Percentiles rank a stretch among this genome's conserved stretches.
Evolutionary conservation across 352 stramenopile genomes (phyloP).

Genomic region (Phytophthora uliginosa): DNA sequence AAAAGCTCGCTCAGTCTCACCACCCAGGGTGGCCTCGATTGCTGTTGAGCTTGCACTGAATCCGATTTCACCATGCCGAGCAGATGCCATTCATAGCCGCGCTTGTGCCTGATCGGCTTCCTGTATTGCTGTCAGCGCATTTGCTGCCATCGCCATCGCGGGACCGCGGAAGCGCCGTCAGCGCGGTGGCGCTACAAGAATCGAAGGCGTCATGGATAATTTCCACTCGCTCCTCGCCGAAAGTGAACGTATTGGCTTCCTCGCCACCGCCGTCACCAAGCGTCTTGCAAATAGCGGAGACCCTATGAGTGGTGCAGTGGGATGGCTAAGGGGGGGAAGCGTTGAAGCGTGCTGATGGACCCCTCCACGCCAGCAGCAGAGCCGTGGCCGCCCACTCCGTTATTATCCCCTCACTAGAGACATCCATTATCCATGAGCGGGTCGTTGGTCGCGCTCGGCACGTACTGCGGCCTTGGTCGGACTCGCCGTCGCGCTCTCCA

Average conservation of each 20-base stretch:
- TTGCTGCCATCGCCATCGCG: not conserved
- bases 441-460: conserved; percentile 24
- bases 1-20: too few species aligned
- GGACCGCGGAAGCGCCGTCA: too few species aligned
- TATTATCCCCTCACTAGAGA: conserved; percentile 7
- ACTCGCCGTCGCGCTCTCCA: conserved; percentile 14
- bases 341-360: conserved; percentile 14
- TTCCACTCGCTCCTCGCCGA: not conserved
- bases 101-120: not conserved
- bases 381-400: conserved; percentile 19
- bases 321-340: not conserved
- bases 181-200: not conserved
- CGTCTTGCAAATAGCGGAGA: conserved; percentile 6
- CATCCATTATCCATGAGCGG: conserved; percentile 17
- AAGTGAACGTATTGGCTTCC: not conserved
- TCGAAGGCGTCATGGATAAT: not conserved
- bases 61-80: not conserved
- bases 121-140: not conserved
- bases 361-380: conserved; percentile 24
- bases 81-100: not conserved
- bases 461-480: conserved; percentile 25
- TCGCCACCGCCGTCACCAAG: not conserved
- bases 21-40: not conserved
- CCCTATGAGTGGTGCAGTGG: conserved; percentile 18
- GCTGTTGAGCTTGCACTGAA: not conserved